Evolutionary conservation across 306 rosid genomes (phyloP).

Genomic region (Corylus heterophylla): DNA sequence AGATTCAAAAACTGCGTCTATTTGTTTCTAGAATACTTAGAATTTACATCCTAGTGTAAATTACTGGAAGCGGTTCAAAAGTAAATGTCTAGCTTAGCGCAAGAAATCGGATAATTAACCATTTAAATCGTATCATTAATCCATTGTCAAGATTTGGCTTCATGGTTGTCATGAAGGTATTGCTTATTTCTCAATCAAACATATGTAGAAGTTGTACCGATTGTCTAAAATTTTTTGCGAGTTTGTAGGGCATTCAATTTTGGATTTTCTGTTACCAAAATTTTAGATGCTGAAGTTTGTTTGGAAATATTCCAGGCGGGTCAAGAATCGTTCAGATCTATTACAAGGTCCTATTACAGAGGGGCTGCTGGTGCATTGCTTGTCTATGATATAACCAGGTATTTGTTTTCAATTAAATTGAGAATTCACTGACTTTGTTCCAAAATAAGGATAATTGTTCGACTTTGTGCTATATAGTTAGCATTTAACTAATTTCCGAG

Average conservation of each 20-base stretch:
- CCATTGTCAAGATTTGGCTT: background rate
- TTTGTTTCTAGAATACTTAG: background rate
- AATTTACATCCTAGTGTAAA: background rate
- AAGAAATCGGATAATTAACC: background rate
- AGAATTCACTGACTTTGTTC: background rate
- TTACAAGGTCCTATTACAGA: constrained; percentile 91
- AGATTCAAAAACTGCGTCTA: background rate
- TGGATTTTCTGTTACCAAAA: background rate
- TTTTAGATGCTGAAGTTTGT: constrained; percentile 14
- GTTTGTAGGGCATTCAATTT: background rate
- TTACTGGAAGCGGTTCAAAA: background rate
- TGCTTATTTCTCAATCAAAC: background rate
- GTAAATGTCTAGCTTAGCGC: background rate
- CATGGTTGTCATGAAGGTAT: background rate
- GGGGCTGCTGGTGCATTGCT: constrained; percentile 99
- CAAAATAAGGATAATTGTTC: background rate
- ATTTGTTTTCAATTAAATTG: constrained; percentile 8
- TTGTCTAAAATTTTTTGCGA: constrained; percentile 8
- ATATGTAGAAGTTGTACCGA: background rate
- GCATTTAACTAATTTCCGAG: background rate
- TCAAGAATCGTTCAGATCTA: constrained; percentile 98
- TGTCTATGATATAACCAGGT: constrained; percentile 98
- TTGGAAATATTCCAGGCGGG: constrained; percentile 69
- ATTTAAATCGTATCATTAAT: background rate
- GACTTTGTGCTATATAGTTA: background rate